Base-by-base conservation (phyloP, 441 rosid genomes). In the Mallotus japonicus region DNA sequence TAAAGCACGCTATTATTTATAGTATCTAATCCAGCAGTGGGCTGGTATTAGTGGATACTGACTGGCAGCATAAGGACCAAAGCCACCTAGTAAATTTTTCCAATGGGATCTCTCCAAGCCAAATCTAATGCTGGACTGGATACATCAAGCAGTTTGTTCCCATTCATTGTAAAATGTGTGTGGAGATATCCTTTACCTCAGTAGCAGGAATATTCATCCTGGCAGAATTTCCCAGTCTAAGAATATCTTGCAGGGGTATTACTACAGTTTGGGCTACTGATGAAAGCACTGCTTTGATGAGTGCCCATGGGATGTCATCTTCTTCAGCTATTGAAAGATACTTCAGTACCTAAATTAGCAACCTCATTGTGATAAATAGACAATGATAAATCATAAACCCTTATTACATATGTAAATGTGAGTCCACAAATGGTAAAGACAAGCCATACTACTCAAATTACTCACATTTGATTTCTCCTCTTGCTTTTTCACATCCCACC, bases 171-270 rank as follows among this genome's bases (percentile, higher is more conserved):
- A n/a, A 9, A 49, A 9, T 42, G 42, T 14, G 14, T 5, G 20
- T 62, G 14, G 42, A 46, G 15, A 46, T 72, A 57, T 42, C 15
- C 34, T 58, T 79, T 79, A 95, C 97, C 96, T 62, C 83, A 68
- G 99, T 95, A 64, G 99, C 94, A 56, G 99, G 97, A 80, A 78
- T 85, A 74, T 95, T 95, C 97, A 92, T 92, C 80, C 99, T 83
- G n/a, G 97, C 97, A 67, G 89, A 87, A 81, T 70, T 86, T 74
- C 90, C 97, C 19, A 95, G 85, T 78, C 91, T 84, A 64, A 95
- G 95, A 81, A 95, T 79, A 78, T 95, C 99, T 84, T 92, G 99
- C 95, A 92, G 80, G 14, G 98, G 93, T 79, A 95, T 81, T 69
- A 95, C 78, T 73, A 95, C 79, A 60, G 98, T 92, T 80, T 77